Evolutionary conservation across 805 yeast species (phyloP), one percentile per base, ranked within the genome.

Genomic region (Danielia oregonensis): DNA sequence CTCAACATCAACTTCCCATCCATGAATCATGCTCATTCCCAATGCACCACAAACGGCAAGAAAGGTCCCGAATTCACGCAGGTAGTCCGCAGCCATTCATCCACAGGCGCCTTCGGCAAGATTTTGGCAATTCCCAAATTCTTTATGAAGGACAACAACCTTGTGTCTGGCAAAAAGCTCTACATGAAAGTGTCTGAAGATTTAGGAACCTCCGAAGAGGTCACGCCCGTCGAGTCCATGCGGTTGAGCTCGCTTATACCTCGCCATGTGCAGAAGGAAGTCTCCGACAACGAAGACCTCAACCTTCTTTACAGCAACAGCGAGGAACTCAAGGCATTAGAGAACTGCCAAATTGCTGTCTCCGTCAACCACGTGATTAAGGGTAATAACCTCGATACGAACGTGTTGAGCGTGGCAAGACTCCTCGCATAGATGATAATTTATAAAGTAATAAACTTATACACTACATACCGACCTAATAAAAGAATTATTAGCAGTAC

Each of bases 1-100:
- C 39, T 55, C 19, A 55, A 56, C 37, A 36, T 59, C 32, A 55
- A 54, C 37, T 51, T 59, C 32, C 65, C 65, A 3, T 52, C 61
- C 4, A 40, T 56, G 16, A 59, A 57, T 39, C 51, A 50, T 25
- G 44, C 33, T 8, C 30, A 35, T 22, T 48, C 59, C 5, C 43
- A 40, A 6, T 59, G 64, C 40, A 29, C 32, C 26, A 46, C 54
- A 16, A 29, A 34, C 4, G 38, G 35, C 5, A 6, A 19, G 3
- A 13, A 25, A 10, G 42, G 44, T 2, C 46, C 46, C 1, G 26
- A 26, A 3, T 43, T 37, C 13, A 17, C 13, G 17, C 46, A 43
- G 17, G 36, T 43, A 8, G 16, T 29, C 6, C 15, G 26, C 13
- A 14, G 16, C 26, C 15, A 15, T 4, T 19, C 14, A 6, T 14